Base-by-base conservation (phyloP, 441 rosid species). In the Geranium incanum region DNA sequence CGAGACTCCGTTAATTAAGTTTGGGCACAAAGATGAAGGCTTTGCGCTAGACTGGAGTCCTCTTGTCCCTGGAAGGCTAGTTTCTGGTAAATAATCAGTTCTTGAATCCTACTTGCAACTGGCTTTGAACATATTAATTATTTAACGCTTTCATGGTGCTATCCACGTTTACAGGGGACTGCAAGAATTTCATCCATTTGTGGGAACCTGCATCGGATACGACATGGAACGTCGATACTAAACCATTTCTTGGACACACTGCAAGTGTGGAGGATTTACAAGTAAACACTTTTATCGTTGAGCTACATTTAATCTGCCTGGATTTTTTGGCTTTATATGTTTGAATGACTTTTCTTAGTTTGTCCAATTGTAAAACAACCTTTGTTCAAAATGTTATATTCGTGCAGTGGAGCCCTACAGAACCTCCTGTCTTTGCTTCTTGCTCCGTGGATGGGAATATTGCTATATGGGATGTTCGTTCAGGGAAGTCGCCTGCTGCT, bases 31-130 rank as follows among this genome's bases (percentile, higher is more conserved):
- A 82, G 96, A 90, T 68, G 97, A 95, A 89, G 99, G 96, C 52
- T 92, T 82, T 81, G 93, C 95, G 21, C 72, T 92, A 70, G 99
- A 95, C 79, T 95, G 99, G 99, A 95, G 91, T 83, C 93, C 93
- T 75, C 80, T 86, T 52, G 82, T 85, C 0, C 73, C 89, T 38
- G 97, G 99, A 84, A 86, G 93, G 81, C 96, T 95, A 62, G 82
- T 88, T 67, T 79, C 99, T 33, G 99, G 99, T 95, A 45, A 45
- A 45, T 2, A 86, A 41, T 65, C 13, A 45, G 11, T 50, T 71
- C n/a, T 28, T 15, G 13, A 66, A n/a, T 69, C 67, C 62, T 33
- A 28, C 12, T 72, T 18, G 6, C 60, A 23, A 75, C 70, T 67
- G 69, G 38, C 74, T 73, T 69, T 68, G 36, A 63, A 0, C 18